These are phyloP conservation scores for Mayamaea pseudoterrestris DNA, from an alignment of 108 stramenopile species.

Conservation along the genomic window DNA sequence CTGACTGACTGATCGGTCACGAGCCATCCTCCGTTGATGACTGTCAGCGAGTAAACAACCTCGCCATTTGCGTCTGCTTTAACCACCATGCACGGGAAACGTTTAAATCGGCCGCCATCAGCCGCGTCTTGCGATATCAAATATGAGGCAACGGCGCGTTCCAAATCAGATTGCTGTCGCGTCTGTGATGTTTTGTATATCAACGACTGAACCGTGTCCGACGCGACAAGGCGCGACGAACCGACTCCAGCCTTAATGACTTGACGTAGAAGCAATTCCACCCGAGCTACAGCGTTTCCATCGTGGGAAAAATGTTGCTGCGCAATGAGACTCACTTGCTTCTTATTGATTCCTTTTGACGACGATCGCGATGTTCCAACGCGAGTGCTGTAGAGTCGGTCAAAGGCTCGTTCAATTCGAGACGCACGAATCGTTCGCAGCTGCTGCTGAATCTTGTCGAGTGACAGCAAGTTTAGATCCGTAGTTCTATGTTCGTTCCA, in stretches of 20 bases:
- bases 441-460: background rate
- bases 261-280: background rate
- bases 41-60: constrained; percentile 19
- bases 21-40: constrained; percentile 79
- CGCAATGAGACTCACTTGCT: background rate
- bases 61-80: background rate
- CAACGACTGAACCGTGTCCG: background rate
- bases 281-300: background rate
- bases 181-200: no score
- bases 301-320: background rate
- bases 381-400: background rate
- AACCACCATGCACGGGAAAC: constrained; percentile 47
- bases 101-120: constrained; percentile 64
- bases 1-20: constrained; percentile 55
- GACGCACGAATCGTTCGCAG: no score
- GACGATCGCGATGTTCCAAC: background rate
- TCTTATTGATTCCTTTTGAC: background rate
- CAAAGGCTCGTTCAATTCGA: constrained; percentile 4
- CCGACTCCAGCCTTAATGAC: constrained; percentile 2
- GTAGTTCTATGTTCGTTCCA: no score
- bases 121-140: constrained; percentile 39
- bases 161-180: background rate
- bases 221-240: background rate
- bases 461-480: no score
- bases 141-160: constrained; percentile 31